A percentile compares a stretch with the other conserved stretches of the same genome.
Conservation (phyloP, 2,329 filamentous ascomycete genomes). For the Parafenestella ontariensis region DNA sequence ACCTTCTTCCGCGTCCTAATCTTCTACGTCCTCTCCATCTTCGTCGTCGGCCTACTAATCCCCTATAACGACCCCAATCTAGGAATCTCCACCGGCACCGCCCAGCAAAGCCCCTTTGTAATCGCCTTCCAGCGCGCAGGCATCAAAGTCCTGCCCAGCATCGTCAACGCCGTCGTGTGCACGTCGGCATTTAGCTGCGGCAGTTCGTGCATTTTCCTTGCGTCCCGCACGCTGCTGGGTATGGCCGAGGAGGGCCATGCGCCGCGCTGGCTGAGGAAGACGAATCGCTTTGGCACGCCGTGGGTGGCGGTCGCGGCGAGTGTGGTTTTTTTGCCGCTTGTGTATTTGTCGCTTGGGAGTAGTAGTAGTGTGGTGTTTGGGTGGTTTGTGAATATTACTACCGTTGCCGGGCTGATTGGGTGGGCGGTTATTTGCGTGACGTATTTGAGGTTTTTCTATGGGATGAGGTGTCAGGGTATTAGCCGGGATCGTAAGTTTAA, state of each 20-base stretch:
- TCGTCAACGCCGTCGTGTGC: slow-evolving; percentile 25
- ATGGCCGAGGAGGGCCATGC: slow-evolving; percentile 22
- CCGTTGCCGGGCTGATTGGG: slow-evolving; percentile 56
- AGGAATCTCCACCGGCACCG: not conserved
- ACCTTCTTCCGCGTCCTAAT: slow-evolving; percentile 53
- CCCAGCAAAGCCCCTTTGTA: slow-evolving; percentile 57
- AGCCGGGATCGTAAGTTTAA: no score
- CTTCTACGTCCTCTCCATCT: slow-evolving; percentile 51
- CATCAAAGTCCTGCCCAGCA: slow-evolving; percentile 43
- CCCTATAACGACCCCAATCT: slow-evolving; percentile 28
- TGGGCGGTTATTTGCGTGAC: slow-evolving; percentile 61
- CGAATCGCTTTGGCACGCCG: slow-evolving; percentile 68
- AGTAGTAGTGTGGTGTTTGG: slow-evolving; percentile 58
- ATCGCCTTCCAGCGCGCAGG: slow-evolving; percentile 55
- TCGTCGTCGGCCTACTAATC: slow-evolving; percentile 50
- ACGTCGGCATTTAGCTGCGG: slow-evolving; percentile 21
- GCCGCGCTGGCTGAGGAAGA: slow-evolving; percentile 18
- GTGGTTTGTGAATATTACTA: slow-evolving; percentile 74
- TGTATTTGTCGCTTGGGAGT: slow-evolving; percentile 62
- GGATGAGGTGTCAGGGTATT: not conserved
- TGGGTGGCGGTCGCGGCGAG: slow-evolving; percentile 70
- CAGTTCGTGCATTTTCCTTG: slow-evolving; percentile 21
- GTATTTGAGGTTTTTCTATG: slow-evolving; percentile 61
- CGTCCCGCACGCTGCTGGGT: slow-evolving; percentile 21
- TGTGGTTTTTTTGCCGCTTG: slow-evolving; percentile 60